Evolutionary conservation across 2,329 filamentous ascomycete species (phyloP).

Genomic region (Fusarium newnesense): DNA sequence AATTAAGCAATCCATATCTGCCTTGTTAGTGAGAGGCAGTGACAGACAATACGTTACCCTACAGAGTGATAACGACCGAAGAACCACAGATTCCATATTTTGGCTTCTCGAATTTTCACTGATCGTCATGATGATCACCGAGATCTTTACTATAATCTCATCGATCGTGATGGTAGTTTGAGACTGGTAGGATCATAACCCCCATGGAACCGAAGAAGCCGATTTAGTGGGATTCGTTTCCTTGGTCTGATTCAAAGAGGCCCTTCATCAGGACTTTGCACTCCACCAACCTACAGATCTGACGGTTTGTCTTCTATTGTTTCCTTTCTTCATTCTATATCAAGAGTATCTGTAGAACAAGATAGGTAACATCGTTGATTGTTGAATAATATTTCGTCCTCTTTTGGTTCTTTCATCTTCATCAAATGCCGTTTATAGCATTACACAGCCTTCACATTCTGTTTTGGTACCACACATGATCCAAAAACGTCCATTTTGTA

Average conservation of each 20-base stretch:
- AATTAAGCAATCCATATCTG: not conserved
- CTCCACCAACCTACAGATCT: not conserved
- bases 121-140: slow-evolving; percentile 9
- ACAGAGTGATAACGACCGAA: not conserved
- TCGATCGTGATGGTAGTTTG: slow-evolving; percentile 13
- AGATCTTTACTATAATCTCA: slow-evolving; percentile 5
- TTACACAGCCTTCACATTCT: not conserved
- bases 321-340: not conserved
- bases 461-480: not conserved
- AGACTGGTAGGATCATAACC: not conserved
- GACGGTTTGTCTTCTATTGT: not conserved
- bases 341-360: not conserved
- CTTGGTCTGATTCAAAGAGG: not conserved
- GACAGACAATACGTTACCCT: not conserved
- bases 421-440: not conserved
- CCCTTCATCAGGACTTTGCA: not conserved
- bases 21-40: not conserved
- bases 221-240: not conserved
- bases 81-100: slow-evolving; percentile 7
- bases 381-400: no score
- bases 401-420: not conserved
- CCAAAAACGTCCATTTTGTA: not conserved
- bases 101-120: not conserved
- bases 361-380: not conserved
- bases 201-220: not conserved